phyloP scores from a whole-genome alignment of 1,284 basidiomycete genomes.

The Ganoderma sinense region DNA sequence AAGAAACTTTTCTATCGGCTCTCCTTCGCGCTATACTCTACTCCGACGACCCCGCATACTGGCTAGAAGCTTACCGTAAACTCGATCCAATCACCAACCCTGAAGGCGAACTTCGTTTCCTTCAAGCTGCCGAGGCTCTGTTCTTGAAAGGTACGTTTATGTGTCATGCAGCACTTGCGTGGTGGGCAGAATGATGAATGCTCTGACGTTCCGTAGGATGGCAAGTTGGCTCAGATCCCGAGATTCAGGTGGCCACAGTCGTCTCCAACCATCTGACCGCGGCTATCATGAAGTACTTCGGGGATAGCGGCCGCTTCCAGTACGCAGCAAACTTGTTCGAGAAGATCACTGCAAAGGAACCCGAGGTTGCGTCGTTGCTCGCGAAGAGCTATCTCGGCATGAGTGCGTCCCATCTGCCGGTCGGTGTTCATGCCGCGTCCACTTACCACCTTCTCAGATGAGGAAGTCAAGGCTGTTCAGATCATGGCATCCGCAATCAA shows the following conservation, averaged over 20 bases:
- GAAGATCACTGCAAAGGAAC: slow-evolving; percentile 85
- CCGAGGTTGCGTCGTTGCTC: slow-evolving; percentile 90
- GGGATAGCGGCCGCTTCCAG: slow-evolving; percentile 88
- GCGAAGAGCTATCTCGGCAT: slow-evolving; percentile 95
- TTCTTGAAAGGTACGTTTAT: slow-evolving; percentile 82
- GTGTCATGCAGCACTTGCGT: background rate
- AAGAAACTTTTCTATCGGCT: slow-evolving; percentile 96
- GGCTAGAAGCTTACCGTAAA: slow-evolving; percentile 93
- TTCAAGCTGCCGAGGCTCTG: slow-evolving; percentile 90
- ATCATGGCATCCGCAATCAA: slow-evolving; percentile 90
- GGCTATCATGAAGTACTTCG: slow-evolving; percentile 97
- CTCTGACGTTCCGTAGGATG: slow-evolving; percentile 67
- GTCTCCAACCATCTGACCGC: slow-evolving; percentile 97
- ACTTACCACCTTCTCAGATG: slow-evolving; percentile 62
- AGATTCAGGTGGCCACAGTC: slow-evolving; percentile 98
- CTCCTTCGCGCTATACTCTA: slow-evolving; percentile 92
- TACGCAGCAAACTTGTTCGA: slow-evolving; percentile 96
- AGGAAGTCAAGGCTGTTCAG: slow-evolving; percentile 98
- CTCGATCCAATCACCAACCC: slow-evolving; percentile 92
- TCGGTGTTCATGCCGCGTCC: background rate
- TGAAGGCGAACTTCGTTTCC: slow-evolving; percentile 90
- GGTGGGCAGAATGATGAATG: background rate
- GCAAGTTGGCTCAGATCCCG: slow-evolving; percentile 98
- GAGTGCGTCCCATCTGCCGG: slow-evolving; percentile 68
- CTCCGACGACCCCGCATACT: slow-evolving; percentile 93